Conservation (phyloP, 2,329 filamentous ascomycete species). For the Cryphonectria parasitica region DNA sequence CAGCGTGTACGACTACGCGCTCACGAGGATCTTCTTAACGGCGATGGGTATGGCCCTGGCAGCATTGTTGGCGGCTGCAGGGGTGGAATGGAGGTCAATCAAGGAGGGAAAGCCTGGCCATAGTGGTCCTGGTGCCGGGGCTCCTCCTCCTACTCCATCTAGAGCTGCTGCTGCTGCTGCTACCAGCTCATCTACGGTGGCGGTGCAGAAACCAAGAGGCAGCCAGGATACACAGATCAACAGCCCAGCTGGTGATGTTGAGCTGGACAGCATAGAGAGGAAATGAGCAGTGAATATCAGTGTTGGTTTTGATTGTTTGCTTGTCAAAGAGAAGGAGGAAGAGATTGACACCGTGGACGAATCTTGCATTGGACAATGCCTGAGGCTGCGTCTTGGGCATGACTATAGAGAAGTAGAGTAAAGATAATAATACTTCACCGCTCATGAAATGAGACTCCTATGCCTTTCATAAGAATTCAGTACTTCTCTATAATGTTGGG, state of each 20-base stretch:
- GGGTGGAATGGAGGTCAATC: constrained; percentile 70
- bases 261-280: not conserved
- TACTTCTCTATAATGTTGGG: not conserved
- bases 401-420: not conserved
- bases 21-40: constrained; percentile 66
- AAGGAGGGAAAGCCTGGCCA: constrained; percentile 51
- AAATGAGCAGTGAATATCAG: not conserved
- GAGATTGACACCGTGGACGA: not conserved
- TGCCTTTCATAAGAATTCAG: not conserved
- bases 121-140: constrained; percentile 1
- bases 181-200: not conserved
- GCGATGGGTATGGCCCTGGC: constrained; percentile 58
- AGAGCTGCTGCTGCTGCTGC: not conserved
- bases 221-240: not conserved
- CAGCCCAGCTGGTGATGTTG: not conserved
- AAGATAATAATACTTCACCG: not conserved
- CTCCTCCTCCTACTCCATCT: not conserved
- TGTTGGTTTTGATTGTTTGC: not conserved
- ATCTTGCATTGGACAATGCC: not conserved
- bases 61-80: constrained; percentile 60
- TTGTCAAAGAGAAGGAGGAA: not conserved
- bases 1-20: constrained; percentile 66
- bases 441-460: not conserved
- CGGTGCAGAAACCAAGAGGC: not conserved
- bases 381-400: not conserved